Evolutionary conservation across 1,139 yeast species (phyloP).

Genomic region (Debaryomyces sp.): DNA sequence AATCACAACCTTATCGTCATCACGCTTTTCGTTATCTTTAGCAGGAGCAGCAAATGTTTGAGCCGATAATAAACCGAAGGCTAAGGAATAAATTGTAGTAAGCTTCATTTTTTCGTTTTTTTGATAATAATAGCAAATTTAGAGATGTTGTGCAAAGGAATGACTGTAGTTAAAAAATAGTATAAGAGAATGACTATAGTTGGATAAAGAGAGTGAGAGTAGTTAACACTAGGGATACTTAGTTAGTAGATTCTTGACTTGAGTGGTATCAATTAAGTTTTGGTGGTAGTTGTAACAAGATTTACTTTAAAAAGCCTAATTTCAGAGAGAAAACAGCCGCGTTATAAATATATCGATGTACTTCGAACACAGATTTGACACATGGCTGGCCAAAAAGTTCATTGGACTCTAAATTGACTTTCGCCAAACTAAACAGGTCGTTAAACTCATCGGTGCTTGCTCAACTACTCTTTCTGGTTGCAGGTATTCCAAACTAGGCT

Average conservation of each 20-base stretch:
- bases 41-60: slow-evolving; percentile 33
- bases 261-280: slow-evolving; percentile 1
- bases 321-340: neutral
- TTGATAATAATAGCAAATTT: slow-evolving; percentile 15
- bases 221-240: slow-evolving; percentile 12
- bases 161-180: slow-evolving; percentile 23
- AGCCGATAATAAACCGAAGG: slow-evolving; percentile 25
- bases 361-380: neutral
- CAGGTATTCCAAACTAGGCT: neutral
- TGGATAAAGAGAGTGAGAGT: slow-evolving; percentile 20
- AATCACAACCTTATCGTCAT: slow-evolving; percentile 36
- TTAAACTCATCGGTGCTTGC: neutral
- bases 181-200: slow-evolving; percentile 18
- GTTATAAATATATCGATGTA: neutral
- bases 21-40: slow-evolving; percentile 17
- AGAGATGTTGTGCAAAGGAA: slow-evolving; percentile 15
- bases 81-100: slow-evolving; percentile 30
- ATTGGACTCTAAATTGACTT: neutral
- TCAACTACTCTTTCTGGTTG: neutral
- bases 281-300: slow-evolving; percentile 5
- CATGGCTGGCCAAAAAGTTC: neutral
- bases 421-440: neutral
- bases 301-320: neutral
- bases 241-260: slow-evolving; percentile 7
- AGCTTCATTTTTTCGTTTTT: slow-evolving; percentile 32